phyloP scores from a whole-genome alignment of 257 asterid genomes.

The Primulina huaijiensis region DNA sequence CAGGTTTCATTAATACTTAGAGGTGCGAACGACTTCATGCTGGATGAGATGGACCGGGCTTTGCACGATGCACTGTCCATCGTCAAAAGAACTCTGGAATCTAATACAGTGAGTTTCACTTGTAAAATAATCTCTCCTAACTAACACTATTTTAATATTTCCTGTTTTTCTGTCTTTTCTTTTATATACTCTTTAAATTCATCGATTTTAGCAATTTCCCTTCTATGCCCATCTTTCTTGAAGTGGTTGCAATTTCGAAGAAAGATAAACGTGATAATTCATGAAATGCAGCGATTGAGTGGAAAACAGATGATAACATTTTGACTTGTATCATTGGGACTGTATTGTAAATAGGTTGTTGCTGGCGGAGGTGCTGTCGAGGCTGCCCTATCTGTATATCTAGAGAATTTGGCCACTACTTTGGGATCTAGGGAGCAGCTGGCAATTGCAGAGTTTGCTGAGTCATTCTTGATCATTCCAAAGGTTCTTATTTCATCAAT shows the following conservation, averaged over 20 bases:
- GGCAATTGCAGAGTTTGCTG: slow-evolving; percentile 97
- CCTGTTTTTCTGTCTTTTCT: background rate
- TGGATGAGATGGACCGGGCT: slow-evolving; percentile 97
- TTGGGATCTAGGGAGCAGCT: slow-evolving; percentile 97
- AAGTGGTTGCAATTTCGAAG: background rate
- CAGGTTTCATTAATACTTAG: slow-evolving; percentile 83
- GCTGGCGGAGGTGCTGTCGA: slow-evolving; percentile 99
- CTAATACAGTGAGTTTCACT: slow-evolving; percentile 58
- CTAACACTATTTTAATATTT: background rate
- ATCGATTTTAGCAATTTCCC: too few species aligned
- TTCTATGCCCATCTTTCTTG: background rate
- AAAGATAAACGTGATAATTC: background rate
- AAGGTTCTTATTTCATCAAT: slow-evolving; percentile 47
- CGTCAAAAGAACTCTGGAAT: slow-evolving; percentile 91
- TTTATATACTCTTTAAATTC: background rate
- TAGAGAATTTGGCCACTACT: slow-evolving; percentile 88
- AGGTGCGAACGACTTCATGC: slow-evolving; percentile 97
- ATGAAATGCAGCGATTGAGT: background rate
- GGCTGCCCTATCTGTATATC: slow-evolving; percentile 86
- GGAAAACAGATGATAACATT: background rate
- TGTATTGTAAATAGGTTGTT: slow-evolving; percentile 56
- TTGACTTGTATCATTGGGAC: slow-evolving; percentile 18
- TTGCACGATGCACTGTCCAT: slow-evolving; percentile 88
- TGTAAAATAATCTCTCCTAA: background rate
- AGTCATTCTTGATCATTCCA: slow-evolving; percentile 79